Evolutionary conservation across 1,139 yeast species (phyloP), one percentile per base, ranked within the genome.

Genomic region (Blastobotrys persicus): DNA sequence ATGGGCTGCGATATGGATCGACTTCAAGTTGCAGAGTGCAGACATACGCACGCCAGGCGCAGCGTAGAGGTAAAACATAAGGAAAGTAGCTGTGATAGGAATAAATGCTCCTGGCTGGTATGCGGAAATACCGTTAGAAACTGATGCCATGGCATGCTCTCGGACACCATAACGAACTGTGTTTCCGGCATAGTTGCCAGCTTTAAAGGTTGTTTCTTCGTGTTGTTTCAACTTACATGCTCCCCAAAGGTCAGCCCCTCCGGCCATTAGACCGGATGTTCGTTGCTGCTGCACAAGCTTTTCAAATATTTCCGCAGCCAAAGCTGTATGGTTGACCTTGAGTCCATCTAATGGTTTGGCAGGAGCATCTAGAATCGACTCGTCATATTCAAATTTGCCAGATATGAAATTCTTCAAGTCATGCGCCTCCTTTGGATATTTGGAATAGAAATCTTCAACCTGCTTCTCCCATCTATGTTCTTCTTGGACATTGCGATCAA

Each of bases 191-290:
- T 81, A 87, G 64, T 79, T 79, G 73, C 95, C 95, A 59, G 85
- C 74, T 76, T 87, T 95, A 86, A 86, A 87, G 71, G 87, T 95
- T 59, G 77, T 78, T 55, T 91, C 28, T 12, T 37, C 41, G 41
- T 37, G 17, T 14, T 37, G 41, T 14, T 88, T 83, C 63, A 95
- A 87, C 76, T 85, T 81, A 77, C 87, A 87, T 51, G 96, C 87
- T 57, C 91, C 91, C 55, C 95, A 87, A 73, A 88, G 81, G 75
- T 88, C 96, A 51, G 96, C 96, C 58, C 95, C 86, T 66, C 96
- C 96, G 75, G 95, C 95, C 65, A 88, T 74, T 56, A 88, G 17
- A n/a, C 41, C 41, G 4, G 41, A 23, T 72, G 74, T 86, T 95
- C 50, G 95, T 5, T 23, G 5, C 28, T 23, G 28, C 28, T 23